Percentiles rank a stretch among this genome's conserved stretches.
These are phyloP conservation scores for Apophysomyces sp. DNA, from an alignment of 371 early-diverging fungal genomes.

Conservation along the genomic window DNA sequence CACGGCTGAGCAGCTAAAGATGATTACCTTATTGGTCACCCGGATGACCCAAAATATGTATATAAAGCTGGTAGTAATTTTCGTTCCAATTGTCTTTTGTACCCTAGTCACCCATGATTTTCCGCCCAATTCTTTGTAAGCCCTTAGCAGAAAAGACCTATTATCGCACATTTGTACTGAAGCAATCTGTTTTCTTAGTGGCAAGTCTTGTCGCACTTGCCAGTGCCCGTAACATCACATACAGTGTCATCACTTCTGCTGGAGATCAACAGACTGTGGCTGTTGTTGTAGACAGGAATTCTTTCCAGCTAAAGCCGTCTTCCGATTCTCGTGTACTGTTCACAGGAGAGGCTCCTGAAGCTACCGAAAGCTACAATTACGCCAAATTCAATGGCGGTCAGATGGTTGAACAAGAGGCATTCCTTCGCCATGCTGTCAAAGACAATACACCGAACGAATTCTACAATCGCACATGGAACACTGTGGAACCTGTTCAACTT, in stretches of 20 bases:
- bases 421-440: conserved; percentile 8
- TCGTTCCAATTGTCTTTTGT: too few species aligned
- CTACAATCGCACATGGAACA: conserved; percentile 29
- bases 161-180: too few species aligned
- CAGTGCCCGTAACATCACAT: background rate
- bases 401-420: conserved; percentile 10
- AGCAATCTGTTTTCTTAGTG: background rate
- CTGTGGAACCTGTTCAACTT: background rate
- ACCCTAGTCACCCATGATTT: too few species aligned
- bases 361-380: conserved; percentile 17
- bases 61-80: too few species aligned
- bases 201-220: background rate
- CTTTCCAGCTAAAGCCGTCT: conserved; percentile 1
- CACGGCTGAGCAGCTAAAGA: too few species aligned
- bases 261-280: background rate
- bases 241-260: background rate
- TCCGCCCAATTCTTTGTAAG: too few species aligned
- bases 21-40: too few species aligned
- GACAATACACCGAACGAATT: conserved; percentile 17
- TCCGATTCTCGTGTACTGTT: background rate
- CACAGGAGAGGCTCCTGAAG: conserved; percentile 21
- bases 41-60: too few species aligned
- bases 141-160: too few species aligned
- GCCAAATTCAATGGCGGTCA: conserved; percentile 8
- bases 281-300: conserved; percentile 7